Evolutionary conservation across 108 stramenopile species (phyloP).

Genomic region (Mediolabrus comicus): DNA sequence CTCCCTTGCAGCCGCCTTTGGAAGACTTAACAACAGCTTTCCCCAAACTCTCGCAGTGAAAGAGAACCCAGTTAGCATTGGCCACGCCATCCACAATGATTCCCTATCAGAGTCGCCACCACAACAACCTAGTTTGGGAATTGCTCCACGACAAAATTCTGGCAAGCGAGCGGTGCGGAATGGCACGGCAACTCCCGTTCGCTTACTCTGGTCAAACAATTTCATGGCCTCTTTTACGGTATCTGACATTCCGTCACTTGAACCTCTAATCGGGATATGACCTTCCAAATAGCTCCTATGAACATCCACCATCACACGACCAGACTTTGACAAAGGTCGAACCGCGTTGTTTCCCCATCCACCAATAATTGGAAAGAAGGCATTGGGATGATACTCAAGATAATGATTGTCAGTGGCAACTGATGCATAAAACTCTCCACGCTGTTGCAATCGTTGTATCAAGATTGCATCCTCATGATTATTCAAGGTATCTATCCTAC

Average conservation of each 20-base stretch:
- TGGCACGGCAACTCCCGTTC: conserved; percentile 64
- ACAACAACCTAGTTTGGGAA: conserved; percentile 7
- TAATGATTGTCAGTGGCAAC: conserved; percentile 68
- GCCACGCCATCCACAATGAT: conserved; percentile 54
- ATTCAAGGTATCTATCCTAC: conserved; percentile 31
- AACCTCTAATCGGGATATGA: conserved; percentile 57
- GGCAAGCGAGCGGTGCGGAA: conserved; percentile 65
- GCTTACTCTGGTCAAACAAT: conserved; percentile 64
- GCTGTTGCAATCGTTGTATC: conserved; percentile 49
- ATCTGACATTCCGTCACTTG: conserved; percentile 60
- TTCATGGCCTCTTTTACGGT: conserved; percentile 75
- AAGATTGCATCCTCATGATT: conserved; percentile 41
- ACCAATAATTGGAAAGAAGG: conserved; percentile 67
- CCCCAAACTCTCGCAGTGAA: conserved; percentile 36
- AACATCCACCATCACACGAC: conserved; percentile 70
- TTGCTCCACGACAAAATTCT: conserved; percentile 25
- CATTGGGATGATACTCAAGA: conserved; percentile 60
- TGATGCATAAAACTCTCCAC: conserved; percentile 69
- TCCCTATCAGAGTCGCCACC: conserved; percentile 50
- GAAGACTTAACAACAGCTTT: conserved; percentile 61
- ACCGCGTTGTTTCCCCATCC: conserved; percentile 72
- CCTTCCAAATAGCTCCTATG: conserved; percentile 59
- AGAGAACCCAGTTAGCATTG: conserved; percentile 35
- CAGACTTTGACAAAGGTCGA: conserved; percentile 59
- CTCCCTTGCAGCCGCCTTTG: conserved; percentile 30